Percentiles rank a stretch among this genome's conserved stretches.
Conservation (phyloP, 306 rosid genomes). For the Pyrus communis region DNA sequence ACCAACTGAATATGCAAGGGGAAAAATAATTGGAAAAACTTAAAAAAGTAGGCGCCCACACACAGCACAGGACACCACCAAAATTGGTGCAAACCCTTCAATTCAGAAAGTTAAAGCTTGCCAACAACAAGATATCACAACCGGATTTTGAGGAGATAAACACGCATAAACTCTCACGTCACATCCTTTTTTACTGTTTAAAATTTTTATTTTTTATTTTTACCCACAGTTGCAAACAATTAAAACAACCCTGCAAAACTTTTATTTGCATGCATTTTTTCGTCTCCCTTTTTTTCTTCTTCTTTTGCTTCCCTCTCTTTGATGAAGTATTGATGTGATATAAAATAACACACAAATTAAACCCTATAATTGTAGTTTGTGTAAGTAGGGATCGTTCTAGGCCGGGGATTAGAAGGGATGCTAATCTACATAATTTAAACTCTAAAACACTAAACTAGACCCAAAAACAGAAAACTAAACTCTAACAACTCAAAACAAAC, state of each 20-base stretch:
- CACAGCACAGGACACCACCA: neutral
- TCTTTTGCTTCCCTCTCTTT: neutral
- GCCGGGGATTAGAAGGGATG: too few species aligned
- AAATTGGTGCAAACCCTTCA: neutral
- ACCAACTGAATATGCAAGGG: neutral
- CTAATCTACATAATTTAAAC: too few species aligned
- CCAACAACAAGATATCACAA: conserved; percentile 7
- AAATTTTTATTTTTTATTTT: neutral
- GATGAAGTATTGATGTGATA: too few species aligned
- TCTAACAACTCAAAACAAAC: too few species aligned
- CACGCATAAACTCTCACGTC: neutral
- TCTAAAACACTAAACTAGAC: too few species aligned
- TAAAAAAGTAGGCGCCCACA: neutral
- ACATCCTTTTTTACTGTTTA: neutral
- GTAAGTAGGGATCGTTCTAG: too few species aligned
- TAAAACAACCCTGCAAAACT: neutral
- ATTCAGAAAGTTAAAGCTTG: neutral
- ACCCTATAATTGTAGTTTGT: too few species aligned
- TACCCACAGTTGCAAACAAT: neutral
- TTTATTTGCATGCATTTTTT: neutral
- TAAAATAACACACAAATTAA: too few species aligned
- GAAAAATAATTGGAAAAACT: too few species aligned
- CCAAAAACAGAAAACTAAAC: too few species aligned
- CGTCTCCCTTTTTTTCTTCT: too few species aligned
- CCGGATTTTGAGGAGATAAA: conserved; percentile 10